These are phyloP conservation scores for Metschnikowia baotianmanensis DNA, from an alignment of 805 yeast species.

Conservation along the genomic window DNA sequence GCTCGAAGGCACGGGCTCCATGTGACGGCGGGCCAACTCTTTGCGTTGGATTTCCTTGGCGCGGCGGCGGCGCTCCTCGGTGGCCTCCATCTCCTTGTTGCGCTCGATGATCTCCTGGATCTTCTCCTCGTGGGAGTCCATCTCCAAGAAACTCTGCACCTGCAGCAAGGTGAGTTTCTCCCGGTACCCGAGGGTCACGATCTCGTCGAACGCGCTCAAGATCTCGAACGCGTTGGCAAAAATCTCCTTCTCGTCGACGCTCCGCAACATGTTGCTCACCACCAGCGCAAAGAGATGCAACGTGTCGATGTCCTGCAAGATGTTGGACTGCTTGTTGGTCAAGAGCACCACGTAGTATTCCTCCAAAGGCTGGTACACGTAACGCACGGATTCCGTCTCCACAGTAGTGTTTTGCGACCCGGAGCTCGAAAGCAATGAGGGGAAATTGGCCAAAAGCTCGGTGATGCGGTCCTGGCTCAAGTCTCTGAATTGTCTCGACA, in stretches of 20 bases:
- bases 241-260: conserved; percentile 78
- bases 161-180: conserved; percentile 82
- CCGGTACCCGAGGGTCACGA: conserved; percentile 82
- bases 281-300: conserved; percentile 81
- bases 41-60: conserved; percentile 87
- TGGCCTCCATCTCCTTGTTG: conserved; percentile 95
- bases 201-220: conserved; percentile 90
- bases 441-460: conserved; percentile 81
- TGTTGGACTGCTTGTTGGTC: conserved; percentile 88
- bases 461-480: conserved; percentile 81
- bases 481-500: conserved; percentile 90
- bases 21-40: conserved; percentile 63
- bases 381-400: conserved; percentile 88
- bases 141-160: conserved; percentile 84
- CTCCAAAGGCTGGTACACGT: conserved; percentile 94
- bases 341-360: conserved; percentile 87
- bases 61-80: conserved; percentile 93
- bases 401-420: conserved; percentile 87
- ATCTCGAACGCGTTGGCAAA: conserved; percentile 84
- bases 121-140: conserved; percentile 98
- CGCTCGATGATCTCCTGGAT: conserved; percentile 97
- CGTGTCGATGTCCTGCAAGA: conserved; percentile 91
- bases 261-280: conserved; percentile 68
- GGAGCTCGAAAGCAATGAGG: conserved; percentile 67
- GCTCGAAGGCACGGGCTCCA: conserved; percentile 40